Base-by-base conservation (phyloP, 108 stramenopile genomes). In the Ochromonas danica region DNA sequence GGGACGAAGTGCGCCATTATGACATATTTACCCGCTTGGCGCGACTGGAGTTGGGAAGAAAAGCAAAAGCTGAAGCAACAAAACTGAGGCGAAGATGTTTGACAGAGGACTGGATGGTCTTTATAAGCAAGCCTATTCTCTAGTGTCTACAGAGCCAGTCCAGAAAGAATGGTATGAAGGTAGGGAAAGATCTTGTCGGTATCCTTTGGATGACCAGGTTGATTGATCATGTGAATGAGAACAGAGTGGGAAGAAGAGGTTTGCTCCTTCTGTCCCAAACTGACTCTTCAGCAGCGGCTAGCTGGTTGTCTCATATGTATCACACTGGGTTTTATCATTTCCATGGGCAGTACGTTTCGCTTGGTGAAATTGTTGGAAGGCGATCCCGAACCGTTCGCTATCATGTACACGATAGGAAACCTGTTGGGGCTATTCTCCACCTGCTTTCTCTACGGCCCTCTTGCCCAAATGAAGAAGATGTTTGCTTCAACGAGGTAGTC, bases 341-440 rank as follows among this genome's bases (percentile, higher is more conserved):
- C 65, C 27, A 70, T 80, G 17, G 79, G 79, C 0, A 36, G 62
- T 0, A 36, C 0, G 1, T n/a, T 71, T 22, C 27, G 79, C 0
- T 45, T 80, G 22, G 39, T 1, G 1, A 28, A 70, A 38, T 65
- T 80, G 2, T 0, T 80, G 27, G 0, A 71, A 1, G 79, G 79
- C 10, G 38, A 80, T 35, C 79, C 79, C 38, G 61, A 25, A 70
- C 67, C 67, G 1, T 80, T 80, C 22, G 79, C 63, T 38, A 28
- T 80, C 31, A 36, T 71, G 61, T 80, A 71, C 38, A 71, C 79
- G 0, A 0, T 80, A 6, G 67, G 79, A 3, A 80, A 80, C 35
- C 1, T 80, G 0, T 0, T 70, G 0, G 67, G 6, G 1, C 27
- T 80, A 2, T 27, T 28, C 0, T n/a, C 33, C 1, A 70, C 70